These are phyloP conservation scores for Backusella luteola DNA, from an alignment of 192 early-diverging fungal genomes.

Conservation along the genomic window DNA sequence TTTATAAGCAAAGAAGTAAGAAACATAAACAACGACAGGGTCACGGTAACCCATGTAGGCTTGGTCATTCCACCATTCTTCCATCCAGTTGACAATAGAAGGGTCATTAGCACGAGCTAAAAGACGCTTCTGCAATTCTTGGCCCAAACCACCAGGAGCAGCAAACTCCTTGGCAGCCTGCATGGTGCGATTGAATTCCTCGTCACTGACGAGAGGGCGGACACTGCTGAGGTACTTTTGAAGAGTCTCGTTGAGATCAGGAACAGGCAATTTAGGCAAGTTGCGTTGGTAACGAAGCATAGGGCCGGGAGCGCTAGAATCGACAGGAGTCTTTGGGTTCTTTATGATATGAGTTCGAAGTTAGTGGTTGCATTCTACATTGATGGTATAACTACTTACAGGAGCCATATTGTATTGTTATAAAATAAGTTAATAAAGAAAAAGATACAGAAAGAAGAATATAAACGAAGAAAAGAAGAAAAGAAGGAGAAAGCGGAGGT, in stretches of 20 bases:
- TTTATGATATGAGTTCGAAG: background rate
- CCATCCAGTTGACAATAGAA: conserved; percentile 84
- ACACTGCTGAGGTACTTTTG: conserved; percentile 81
- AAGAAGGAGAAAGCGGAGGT: conserved; percentile 3
- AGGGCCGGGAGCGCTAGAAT: conserved; percentile 49
- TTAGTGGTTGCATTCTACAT: background rate
- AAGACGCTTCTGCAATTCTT: conserved; percentile 83
- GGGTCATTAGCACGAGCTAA: conserved; percentile 70
- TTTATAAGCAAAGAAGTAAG: conserved; percentile 94
- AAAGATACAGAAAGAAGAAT: background rate
- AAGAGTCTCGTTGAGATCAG: conserved; percentile 77
- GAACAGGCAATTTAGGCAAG: conserved; percentile 90
- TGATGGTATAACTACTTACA: background rate
- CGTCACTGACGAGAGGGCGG: conserved; percentile 66
- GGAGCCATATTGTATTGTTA: conserved; percentile 3
- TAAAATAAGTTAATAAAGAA: background rate
- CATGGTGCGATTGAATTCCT: conserved; percentile 70
- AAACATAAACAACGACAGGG: conserved; percentile 93
- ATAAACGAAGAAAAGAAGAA: background rate
- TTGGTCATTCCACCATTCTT: conserved; percentile 97
- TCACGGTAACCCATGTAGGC: conserved; percentile 96
- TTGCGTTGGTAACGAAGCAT: conserved; percentile 72
- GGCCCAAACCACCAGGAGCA: conserved; percentile 75
- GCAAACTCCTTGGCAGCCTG: conserved; percentile 75
- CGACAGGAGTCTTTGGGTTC: conserved; percentile 22